phyloP scores from a whole-genome alignment of 2,329 filamentous ascomycete genomes.

The Clathrospora elynae region DNA sequence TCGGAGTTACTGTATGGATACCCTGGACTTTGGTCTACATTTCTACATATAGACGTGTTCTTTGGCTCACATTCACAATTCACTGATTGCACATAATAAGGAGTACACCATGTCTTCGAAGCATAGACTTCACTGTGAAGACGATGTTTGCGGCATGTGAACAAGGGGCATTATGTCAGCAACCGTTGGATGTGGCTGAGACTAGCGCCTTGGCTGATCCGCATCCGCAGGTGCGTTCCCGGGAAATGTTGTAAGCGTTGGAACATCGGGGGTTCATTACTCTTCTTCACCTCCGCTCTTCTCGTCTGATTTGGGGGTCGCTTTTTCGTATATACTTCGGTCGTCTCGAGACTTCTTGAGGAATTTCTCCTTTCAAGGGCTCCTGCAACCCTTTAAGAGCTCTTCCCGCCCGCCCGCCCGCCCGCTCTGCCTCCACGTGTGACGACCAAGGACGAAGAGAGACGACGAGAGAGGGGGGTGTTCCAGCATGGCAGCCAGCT shows the following conservation, averaged over 20 bases:
- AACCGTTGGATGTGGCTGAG: conserved; percentile 11
- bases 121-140: neutral
- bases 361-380: neutral
- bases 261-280: conserved; percentile 1
- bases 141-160: conserved; percentile 5
- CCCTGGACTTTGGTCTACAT: conserved; percentile 7
- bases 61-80: neutral
- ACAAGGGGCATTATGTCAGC: conserved; percentile 8
- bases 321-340: conserved; percentile 3
- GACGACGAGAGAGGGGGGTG: too few species aligned
- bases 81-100: too few species aligned
- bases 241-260: conserved; percentile 11
- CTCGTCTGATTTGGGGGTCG: conserved; percentile 12
- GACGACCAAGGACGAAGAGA: too few species aligned
- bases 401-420: neutral
- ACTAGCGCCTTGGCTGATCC: conserved; percentile 3
- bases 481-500: conserved; percentile 66
- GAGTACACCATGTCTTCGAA: too few species aligned
- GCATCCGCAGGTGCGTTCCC: conserved; percentile 1
- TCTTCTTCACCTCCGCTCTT: conserved; percentile 10
- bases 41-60: neutral
- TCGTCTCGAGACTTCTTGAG: neutral
- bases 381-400: neutral
- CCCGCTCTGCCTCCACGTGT: conserved; percentile 1
- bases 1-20: conserved; percentile 15